Evolutionary conservation across 805 yeast species (phyloP), one percentile per base, ranked within the genome.

Genomic region (Metschnikowia matae): DNA sequence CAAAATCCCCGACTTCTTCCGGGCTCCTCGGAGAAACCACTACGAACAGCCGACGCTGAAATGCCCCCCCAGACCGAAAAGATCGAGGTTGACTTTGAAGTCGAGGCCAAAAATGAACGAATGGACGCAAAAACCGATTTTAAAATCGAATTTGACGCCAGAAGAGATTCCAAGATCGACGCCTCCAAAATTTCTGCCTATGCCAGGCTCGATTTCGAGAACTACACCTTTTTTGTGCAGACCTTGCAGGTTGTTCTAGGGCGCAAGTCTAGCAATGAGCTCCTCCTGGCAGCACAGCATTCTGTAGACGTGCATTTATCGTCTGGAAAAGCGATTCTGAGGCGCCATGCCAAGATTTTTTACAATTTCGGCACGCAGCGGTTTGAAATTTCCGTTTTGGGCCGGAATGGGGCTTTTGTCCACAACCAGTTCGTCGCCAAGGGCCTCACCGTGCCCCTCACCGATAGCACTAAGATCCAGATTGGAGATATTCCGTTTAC

Each of bases 371-470:
- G 97, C 3, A 90, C 95, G 3, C 98, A 92, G 64, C 71, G 96
- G 56, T 94, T 94, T 63, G 99, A 94, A 67, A 71, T 94, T 41
- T 84, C 95, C 7, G 90, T 94, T 1, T 75, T 91, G 58, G 99
- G 99, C 17, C 79, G 96, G 59, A 94, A 94, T 66, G 99, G 99
- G 36, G 97, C 97, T 2, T 94, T 94, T 74, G 96, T 94, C 3
- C 94, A 92, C 66, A 96, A 90, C 57, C 75, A 75, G 34, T 94
- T 92, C 66, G 85, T 94, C 6, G 97, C 89, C 63, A 82, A 87
- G 53, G 97, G 96, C 7, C 83, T 88, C 35, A 94, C 99, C 0
- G 90, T 94, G 7, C 96, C 96, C 2, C 71, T 94, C 43, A 75
- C 75, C 20, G 89, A 92, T 67, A 87, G 85, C 38, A 83, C 91